These are phyloP conservation scores for Neoboletus brunneissimus DNA, from an alignment of 768 basidiomycete genomes.

Conservation along the genomic window DNA sequence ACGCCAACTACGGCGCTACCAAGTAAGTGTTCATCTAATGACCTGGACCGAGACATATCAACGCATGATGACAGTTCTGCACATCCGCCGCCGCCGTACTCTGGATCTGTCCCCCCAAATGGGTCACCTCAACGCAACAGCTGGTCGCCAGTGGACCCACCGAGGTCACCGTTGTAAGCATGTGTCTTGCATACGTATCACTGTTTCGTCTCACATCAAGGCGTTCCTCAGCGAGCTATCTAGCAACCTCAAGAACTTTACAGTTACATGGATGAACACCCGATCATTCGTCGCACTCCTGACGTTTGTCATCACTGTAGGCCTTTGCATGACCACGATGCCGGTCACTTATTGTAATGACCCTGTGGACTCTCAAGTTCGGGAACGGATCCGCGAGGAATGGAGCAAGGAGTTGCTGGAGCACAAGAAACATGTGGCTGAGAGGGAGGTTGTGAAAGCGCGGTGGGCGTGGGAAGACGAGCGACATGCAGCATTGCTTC, in stretches of 20 bases:
- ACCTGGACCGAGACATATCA: no score
- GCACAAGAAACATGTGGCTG: conserved; percentile 13
- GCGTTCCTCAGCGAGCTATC: not conserved
- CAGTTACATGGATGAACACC: not conserved
- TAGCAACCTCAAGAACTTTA: not conserved
- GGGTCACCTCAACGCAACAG: not conserved
- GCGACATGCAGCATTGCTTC: conserved; percentile 1
- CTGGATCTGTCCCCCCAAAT: not conserved
- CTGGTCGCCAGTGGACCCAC: no score
- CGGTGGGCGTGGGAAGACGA: conserved; percentile 24
- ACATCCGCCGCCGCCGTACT: conserved; percentile 11
- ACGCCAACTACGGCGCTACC: conserved; percentile 6
- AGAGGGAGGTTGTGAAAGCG: conserved; percentile 3
- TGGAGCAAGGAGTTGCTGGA: conserved; percentile 19
- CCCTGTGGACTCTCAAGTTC: conserved; percentile 16
- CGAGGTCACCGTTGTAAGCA: conserved; percentile 3
- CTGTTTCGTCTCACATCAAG: not conserved
- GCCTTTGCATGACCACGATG: conserved; percentile 7
- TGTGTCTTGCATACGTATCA: not conserved
- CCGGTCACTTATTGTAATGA: conserved; percentile 19
- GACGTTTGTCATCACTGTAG: not conserved
- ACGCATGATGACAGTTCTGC: not conserved
- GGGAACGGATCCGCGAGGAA: conserved; percentile 19
- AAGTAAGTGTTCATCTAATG: not conserved
- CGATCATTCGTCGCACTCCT: not conserved